Base-by-base conservation (phyloP, 352 stramenopile species). In the Phytophthora sansomeana region DNA sequence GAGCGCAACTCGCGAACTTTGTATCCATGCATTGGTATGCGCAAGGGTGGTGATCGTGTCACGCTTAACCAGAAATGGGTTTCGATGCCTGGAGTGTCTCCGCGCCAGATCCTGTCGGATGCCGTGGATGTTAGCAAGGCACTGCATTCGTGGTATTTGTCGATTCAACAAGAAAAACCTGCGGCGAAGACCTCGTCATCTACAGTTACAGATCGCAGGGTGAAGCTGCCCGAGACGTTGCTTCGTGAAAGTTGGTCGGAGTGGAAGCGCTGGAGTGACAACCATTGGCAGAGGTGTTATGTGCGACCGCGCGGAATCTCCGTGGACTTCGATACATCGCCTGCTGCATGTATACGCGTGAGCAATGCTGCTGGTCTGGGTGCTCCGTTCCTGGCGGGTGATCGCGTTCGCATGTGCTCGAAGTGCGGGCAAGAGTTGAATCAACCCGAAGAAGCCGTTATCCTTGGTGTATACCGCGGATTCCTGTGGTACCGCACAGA, bases 11-110 rank as follows among this genome's bases (percentile, higher is more conserved):
- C 87, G 26, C 90, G 90, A 30, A 97, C 96, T 19, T 76, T 99
- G 38, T 99, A 96, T 72, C 97, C 97, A 47, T 98, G 98, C 60
- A 98, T 99, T 62, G 96, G 97, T 42, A 93, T 99, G 72, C 86
- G 95, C 9, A 98, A 98, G 71, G 83, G 88, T 44, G 96, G 96
- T 14, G 97, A 99, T 74, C 86, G 95, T 49, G 96, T 99, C 6
- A 98, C 95, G 0, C 77, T 99, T 13, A 98, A 97, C 59, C 83
- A 89, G 33, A 99, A 99, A 73, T 99, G 91, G 90, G 67, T 97
- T 0, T 96, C 89, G 6, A 82, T 90, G 44, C 89, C 89, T n/a
- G 91, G 91, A 26, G 66, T 96, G 4, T 77, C 86, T 26, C 78
- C 89, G 5, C 75, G 74, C 7, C 77, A 93, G 55, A 81, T 95